A percentile compares a stretch with the other conserved stretches of the same genome.
phyloP scores from a whole-genome alignment of 805 yeast genomes.

The Yarrowia porcina region DNA sequence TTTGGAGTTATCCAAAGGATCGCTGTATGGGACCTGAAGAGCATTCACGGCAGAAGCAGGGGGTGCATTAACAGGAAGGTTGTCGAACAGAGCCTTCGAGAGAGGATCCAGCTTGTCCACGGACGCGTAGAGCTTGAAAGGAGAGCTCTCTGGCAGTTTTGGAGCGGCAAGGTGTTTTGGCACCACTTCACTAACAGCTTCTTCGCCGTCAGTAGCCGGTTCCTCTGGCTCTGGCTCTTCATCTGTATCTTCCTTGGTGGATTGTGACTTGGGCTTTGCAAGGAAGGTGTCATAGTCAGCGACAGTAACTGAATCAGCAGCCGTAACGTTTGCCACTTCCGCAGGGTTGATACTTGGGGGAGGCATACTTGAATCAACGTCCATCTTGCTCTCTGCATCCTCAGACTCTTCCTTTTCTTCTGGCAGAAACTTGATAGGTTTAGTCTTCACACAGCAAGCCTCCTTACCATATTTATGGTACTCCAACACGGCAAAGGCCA shows the following conservation, averaged over 20 bases:
- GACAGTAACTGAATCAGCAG: background rate
- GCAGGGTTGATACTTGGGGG: conserved; percentile 24
- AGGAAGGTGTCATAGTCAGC: conserved; percentile 1
- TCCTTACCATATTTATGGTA: conserved; percentile 76
- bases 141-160: conserved; percentile 8
- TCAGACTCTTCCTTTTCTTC: background rate
- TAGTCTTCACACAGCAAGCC: conserved; percentile 54
- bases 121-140: conserved; percentile 29
- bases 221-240: conserved; percentile 32
- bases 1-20: conserved; percentile 32
- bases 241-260: conserved; percentile 27
- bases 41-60: conserved; percentile 20
- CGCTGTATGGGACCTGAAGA: conserved; percentile 29
- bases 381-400: conserved; percentile 27
- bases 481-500: conserved; percentile 72
- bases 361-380: conserved; percentile 7
- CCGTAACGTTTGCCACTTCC: background rate
- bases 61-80: conserved; percentile 3
- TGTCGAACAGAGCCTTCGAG: conserved; percentile 31
- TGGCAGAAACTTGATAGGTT: conserved; percentile 42
- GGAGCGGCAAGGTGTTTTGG: background rate
- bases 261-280: background rate
- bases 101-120: conserved; percentile 31
- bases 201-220: background rate
- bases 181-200: background rate